Evolutionary conservation across 495 filamentous ascomycete species (phyloP).

Genomic region (Penicillium angulare): DNA sequence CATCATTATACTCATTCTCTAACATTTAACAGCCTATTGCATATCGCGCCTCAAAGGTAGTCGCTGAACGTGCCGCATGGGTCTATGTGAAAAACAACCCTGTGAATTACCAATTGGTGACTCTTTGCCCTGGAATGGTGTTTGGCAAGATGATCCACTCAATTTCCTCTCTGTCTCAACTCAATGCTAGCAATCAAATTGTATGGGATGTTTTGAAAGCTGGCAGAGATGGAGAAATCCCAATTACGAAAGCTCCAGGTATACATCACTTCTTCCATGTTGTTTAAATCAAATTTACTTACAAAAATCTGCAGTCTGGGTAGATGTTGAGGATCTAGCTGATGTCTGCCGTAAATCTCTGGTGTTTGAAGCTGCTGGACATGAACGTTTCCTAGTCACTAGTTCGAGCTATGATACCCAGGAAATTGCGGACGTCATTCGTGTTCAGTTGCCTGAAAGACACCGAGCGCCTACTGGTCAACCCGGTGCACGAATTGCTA

Average conservation of each 20-base stretch:
- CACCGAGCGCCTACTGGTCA: conserved; percentile 20
- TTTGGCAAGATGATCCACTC: conserved; percentile 32
- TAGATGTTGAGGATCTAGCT: conserved; percentile 37
- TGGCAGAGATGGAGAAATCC: conserved; percentile 14
- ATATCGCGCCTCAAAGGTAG: conserved; percentile 36
- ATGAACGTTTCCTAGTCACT: conserved; percentile 36
- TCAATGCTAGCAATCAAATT: conserved; percentile 31
- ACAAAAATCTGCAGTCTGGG: too few relatives aligned
- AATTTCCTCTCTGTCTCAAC: conserved; percentile 15
- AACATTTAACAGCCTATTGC: conserved; percentile 20
- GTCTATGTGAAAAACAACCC: conserved; percentile 25
- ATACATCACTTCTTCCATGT: neutral
- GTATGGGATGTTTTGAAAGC: conserved; percentile 26
- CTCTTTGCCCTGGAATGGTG: conserved; percentile 28
- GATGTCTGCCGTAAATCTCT: conserved; percentile 28
- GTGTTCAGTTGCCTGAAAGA: conserved; percentile 20
- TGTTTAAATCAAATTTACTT: too few relatives aligned
- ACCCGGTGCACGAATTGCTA: conserved; percentile 21
- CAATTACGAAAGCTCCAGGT: conserved; percentile 25
- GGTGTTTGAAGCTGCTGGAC: conserved; percentile 21
- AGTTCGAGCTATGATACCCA: conserved; percentile 30
- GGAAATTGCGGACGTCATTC: conserved; percentile 32
- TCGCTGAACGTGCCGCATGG: conserved; percentile 35
- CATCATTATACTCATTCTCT: too few relatives aligned
- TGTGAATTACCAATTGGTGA: conserved; percentile 21